Evolutionary conservation across 148 eudicot species (phyloP).

Genomic region (Pouteria glomerata): DNA sequence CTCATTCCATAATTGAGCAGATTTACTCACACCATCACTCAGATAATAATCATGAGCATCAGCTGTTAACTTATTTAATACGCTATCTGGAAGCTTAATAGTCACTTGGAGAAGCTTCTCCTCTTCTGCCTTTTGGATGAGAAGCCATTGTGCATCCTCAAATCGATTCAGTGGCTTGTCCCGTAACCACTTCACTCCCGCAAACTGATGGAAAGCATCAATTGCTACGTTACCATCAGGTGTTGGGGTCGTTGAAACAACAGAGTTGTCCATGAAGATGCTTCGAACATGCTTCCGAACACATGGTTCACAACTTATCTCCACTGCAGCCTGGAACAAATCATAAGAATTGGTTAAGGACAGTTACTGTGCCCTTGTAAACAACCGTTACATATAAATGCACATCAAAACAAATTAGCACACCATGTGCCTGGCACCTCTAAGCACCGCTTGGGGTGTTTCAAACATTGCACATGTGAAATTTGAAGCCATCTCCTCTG

Average conservation of each 20-base stretch:
- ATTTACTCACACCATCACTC: constrained; percentile 88
- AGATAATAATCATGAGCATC: constrained; percentile 83
- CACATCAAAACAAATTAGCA: constrained; percentile 15
- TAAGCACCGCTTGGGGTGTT: constrained; percentile 72
- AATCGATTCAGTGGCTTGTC: constrained; percentile 78
- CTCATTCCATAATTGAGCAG: constrained; percentile 95
- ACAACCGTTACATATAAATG: neutral
- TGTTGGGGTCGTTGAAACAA: constrained; percentile 84
- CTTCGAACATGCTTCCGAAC: constrained; percentile 92
- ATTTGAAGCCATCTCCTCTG: constrained; percentile 88
- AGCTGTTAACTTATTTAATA: constrained; percentile 49
- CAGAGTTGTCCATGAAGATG: constrained; percentile 78
- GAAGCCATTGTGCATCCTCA: constrained; percentile 98
- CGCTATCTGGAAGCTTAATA: constrained; percentile 59
- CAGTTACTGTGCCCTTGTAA: neutral
- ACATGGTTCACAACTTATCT: constrained; percentile 90
- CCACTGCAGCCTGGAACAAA: constrained; percentile 78
- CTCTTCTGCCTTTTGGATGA: constrained; percentile 96
- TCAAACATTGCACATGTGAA: constrained; percentile 84
- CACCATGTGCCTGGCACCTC: constrained; percentile 99
- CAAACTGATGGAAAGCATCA: constrained; percentile 80
- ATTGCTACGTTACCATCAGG: constrained; percentile 64
- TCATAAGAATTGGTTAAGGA: constrained; percentile 6
- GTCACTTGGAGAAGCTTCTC: constrained; percentile 93
- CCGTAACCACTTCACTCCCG: constrained; percentile 85